Conservation (phyloP, 495 filamentous ascomycete species). For the Xylaria palmicola region DNA sequence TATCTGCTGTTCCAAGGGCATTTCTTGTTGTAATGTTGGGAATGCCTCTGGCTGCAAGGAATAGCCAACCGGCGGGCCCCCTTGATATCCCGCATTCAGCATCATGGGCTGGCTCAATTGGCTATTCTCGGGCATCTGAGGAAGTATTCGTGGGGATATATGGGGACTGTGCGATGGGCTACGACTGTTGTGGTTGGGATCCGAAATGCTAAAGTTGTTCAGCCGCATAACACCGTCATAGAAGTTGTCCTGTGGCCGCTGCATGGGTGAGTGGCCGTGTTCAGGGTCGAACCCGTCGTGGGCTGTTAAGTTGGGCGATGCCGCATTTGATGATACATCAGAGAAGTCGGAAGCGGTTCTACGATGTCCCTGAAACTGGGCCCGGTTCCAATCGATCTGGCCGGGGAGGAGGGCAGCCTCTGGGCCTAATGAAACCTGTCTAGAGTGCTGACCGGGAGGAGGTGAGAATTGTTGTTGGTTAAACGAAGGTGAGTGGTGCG, state of each 20-base stretch:
- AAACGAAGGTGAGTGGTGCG: slow-evolving; percentile 56
- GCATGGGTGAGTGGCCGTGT: slow-evolving; percentile 74
- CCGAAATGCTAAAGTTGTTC: slow-evolving; percentile 78
- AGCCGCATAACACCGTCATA: slow-evolving; percentile 79
- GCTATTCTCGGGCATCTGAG: slow-evolving; percentile 59
- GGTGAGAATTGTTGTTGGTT: slow-evolving; percentile 56
- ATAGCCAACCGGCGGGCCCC: slow-evolving; percentile 39
- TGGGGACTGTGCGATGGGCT: slow-evolving; percentile 84
- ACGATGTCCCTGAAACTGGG: slow-evolving; percentile 75
- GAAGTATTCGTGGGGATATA: slow-evolving; percentile 76
- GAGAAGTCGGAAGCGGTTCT: slow-evolving; percentile 88
- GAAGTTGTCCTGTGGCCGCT: slow-evolving; percentile 70
- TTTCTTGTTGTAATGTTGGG: slow-evolving; percentile 49
- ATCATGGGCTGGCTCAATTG: slow-evolving; percentile 38
- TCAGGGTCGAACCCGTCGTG: slow-evolving; percentile 79
- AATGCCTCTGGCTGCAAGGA: slow-evolving; percentile 63
- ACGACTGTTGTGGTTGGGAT: slow-evolving; percentile 59
- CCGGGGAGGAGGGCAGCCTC: slow-evolving; percentile 68
- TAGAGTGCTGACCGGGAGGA: slow-evolving; percentile 62
- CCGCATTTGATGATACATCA: slow-evolving; percentile 74
- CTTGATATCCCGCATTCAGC: slow-evolving; percentile 25
- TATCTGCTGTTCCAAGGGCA: slow-evolving; percentile 49
- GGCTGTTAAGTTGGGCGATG: slow-evolving; percentile 77
- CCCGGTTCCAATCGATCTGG: slow-evolving; percentile 70
- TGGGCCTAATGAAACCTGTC: slow-evolving; percentile 78